phyloP scores from a whole-genome alignment of 768 basidiomycete species.

The Podaxis sp. region DNA sequence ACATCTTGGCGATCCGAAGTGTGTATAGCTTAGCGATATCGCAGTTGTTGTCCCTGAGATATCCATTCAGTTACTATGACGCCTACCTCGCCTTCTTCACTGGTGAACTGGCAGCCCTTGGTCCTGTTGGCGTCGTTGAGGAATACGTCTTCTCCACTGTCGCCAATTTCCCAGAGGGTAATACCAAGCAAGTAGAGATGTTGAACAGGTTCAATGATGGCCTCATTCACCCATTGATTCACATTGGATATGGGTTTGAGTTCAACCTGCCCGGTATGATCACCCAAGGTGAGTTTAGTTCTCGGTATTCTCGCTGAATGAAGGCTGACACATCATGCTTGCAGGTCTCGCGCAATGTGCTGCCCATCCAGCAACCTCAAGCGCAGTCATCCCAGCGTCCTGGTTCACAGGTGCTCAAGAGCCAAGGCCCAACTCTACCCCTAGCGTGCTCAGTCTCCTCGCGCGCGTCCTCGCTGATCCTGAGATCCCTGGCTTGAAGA shows the following conservation, averaged over 20 bases:
- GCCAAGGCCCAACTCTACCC: background rate
- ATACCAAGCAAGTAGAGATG: conserved; percentile 29
- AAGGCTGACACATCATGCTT: background rate
- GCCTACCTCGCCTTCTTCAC: conserved; percentile 57
- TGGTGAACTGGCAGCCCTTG: conserved; percentile 35
- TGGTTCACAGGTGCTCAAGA: conserved; percentile 15
- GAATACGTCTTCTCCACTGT: conserved; percentile 54
- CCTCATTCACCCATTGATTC: conserved; percentile 62
- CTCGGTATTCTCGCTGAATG: background rate
- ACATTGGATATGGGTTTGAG: conserved; percentile 60
- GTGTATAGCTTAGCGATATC: conserved; percentile 10
- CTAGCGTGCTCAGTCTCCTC: conserved; percentile 3
- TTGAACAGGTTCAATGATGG: conserved; percentile 50
- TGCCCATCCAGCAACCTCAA: conserved; percentile 31
- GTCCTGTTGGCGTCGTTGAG: conserved; percentile 42
- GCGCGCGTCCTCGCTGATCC: conserved; percentile 10
- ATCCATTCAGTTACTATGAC: conserved; percentile 50
- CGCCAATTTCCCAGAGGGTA: conserved; percentile 37
- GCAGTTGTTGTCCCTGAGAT: background rate
- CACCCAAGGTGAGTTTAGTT: conserved; percentile 47
- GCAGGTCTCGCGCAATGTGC: conserved; percentile 56
- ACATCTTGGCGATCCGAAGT: conserved; percentile 57
- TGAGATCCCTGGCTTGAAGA: background rate
- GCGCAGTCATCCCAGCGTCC: conserved; percentile 21
- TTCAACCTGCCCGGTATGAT: conserved; percentile 54